A percentile compares a stretch with the other conserved stretches of the same genome.
Evolutionary conservation across 805 yeast species (phyloP).

Genomic region (Lipomyces sp.): DNA sequence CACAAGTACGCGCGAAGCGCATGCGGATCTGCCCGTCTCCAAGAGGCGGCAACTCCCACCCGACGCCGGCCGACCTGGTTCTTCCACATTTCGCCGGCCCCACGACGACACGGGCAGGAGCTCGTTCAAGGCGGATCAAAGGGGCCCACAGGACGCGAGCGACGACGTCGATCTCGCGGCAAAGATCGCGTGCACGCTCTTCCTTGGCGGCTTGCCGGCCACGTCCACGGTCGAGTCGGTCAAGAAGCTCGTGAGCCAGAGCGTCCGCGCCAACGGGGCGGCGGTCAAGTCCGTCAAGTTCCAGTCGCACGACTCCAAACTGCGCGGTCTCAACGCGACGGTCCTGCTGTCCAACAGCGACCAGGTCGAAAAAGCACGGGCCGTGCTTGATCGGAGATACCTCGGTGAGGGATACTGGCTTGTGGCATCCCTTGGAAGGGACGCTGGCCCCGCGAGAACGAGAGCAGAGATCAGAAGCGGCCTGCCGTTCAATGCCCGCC

Average conservation of each 20-base stretch:
- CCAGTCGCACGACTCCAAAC: slow-evolving; percentile 7
- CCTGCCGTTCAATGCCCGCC: slow-evolving; percentile 15
- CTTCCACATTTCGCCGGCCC: too few species aligned
- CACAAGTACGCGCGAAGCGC: too few species aligned
- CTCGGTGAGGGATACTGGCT: slow-evolving; percentile 25
- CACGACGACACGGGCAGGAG: too few species aligned
- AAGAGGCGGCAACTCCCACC: too few species aligned
- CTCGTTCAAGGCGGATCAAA: too few species aligned
- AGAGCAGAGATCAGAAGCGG: slow-evolving; percentile 5
- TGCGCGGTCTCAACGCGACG: slow-evolving; percentile 16
- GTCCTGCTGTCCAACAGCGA: slow-evolving; percentile 9
- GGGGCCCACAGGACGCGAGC: too few species aligned
- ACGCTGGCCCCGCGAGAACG: slow-evolving; percentile 2
- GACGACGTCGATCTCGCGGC: too few species aligned
- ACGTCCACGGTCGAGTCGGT: neutral
- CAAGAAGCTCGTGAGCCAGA: slow-evolving; percentile 1
- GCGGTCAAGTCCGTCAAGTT: slow-evolving; percentile 5
- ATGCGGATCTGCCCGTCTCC: too few species aligned
- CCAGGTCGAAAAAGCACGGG: slow-evolving; percentile 12
- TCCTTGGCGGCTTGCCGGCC: slow-evolving; percentile 16
- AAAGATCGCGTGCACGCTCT: slow-evolving; percentile 10
- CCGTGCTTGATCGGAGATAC: slow-evolving; percentile 17
- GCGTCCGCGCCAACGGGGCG: neutral
- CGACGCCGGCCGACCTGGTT: too few species aligned
- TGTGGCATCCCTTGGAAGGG: slow-evolving; percentile 15